Evolutionary conservation across 371 early-diverging fungal species (phyloP).

Genomic region (Dichotomocladium elegans): DNA sequence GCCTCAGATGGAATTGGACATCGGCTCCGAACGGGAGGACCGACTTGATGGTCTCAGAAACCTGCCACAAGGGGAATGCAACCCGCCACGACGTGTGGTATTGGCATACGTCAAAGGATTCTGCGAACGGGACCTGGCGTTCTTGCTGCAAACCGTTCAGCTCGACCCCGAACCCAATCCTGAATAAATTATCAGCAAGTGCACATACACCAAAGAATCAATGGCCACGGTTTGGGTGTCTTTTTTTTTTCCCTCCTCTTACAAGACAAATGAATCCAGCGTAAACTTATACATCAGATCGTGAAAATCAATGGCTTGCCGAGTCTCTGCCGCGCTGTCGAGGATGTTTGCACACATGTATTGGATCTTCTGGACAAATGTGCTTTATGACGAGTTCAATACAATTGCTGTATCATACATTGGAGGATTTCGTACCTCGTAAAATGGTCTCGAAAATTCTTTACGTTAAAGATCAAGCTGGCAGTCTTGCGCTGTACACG

Average conservation of each 20-base stretch:
- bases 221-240: no score
- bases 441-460: constrained; percentile 59
- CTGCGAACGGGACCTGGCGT: constrained; percentile 43
- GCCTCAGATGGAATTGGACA: constrained; percentile 37
- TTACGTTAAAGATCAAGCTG: constrained; percentile 58
- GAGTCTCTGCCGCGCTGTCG: constrained; percentile 24
- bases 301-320: constrained; percentile 50
- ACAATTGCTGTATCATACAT: not conserved
- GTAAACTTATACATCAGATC: constrained; percentile 58
- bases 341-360: constrained; percentile 22
- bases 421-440: constrained; percentile 17
- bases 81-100: constrained; percentile 38
- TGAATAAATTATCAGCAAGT: not conserved
- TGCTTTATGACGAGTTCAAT: constrained; percentile 10
- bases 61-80: constrained; percentile 50
- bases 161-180: constrained; percentile 47
- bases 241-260: no score
- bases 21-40: constrained; percentile 23
- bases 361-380: constrained; percentile 31
- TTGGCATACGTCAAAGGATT: constrained; percentile 47
- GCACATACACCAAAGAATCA: not conserved
- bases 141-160: constrained; percentile 27
- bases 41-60: constrained; percentile 30
- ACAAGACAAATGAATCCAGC: constrained; percentile 53
- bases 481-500: constrained; percentile 57